Percentiles rank a stretch among this genome's conserved stretches.
phyloP scores from a whole-genome alignment of 2,329 filamentous ascomycete genomes.

The Microcyclospora pomicola region DNA sequence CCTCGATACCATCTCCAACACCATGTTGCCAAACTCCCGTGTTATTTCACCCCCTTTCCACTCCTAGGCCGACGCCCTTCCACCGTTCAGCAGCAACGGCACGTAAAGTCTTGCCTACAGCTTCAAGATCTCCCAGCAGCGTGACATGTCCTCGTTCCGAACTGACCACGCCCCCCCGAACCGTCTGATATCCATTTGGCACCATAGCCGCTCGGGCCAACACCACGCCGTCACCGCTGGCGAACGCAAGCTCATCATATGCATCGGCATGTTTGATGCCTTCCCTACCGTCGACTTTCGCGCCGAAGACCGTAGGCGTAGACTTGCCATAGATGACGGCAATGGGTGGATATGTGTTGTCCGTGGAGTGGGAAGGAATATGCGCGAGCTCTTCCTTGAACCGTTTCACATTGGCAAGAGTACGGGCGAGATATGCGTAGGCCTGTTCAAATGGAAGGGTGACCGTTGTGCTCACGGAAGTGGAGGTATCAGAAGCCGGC shows the following conservation, averaged over 20 bases:
- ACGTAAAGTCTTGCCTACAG: conserved; percentile 59
- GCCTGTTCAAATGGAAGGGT: conserved; percentile 43
- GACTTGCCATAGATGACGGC: conserved; percentile 77
- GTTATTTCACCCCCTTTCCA: too few relatives aligned
- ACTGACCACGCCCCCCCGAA: conserved; percentile 58
- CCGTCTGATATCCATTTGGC: conserved; percentile 62
- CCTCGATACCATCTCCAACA: too few relatives aligned
- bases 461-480: conserved; percentile 25
- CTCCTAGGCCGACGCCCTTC: conserved; percentile 58
- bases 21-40: too few relatives aligned
- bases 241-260: conserved; percentile 79
- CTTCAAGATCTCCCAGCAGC: conserved; percentile 70
- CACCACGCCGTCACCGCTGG: conserved; percentile 78
- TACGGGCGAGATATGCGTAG: conserved; percentile 58
- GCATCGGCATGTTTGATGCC: conserved; percentile 62
- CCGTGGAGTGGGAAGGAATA: conserved; percentile 40
- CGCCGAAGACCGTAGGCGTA: conserved; percentile 72
- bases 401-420: conserved; percentile 52
- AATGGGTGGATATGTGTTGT: conserved; percentile 70
- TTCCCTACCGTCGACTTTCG: conserved; percentile 57
- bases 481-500: conserved; percentile 2
- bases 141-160: conserved; percentile 81
- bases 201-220: conserved; percentile 76
- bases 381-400: conserved; percentile 68
- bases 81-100: conserved; percentile 53